phyloP scores from a whole-genome alignment of 345 rosid species.

The Acer yangbiense region DNA sequence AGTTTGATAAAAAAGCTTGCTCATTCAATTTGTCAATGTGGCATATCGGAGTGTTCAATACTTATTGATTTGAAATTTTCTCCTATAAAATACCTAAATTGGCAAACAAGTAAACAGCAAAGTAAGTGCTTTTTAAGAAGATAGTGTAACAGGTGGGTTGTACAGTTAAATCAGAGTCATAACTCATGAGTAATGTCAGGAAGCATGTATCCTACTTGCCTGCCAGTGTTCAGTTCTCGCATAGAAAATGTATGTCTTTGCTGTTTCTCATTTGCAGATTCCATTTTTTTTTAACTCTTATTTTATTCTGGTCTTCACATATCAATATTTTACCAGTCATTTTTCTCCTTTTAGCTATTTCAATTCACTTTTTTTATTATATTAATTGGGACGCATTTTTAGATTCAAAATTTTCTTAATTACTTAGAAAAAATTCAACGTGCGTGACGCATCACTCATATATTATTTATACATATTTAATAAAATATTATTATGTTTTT shows the following conservation, averaged over 20 bases:
- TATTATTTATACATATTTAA: too few relatives aligned
- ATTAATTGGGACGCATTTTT: neutral
- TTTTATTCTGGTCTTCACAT: neutral
- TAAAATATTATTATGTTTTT: too few relatives aligned
- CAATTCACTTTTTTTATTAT: neutral
- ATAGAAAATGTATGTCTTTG: neutral
- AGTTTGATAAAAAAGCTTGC: too few relatives aligned
- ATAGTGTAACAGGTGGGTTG: neutral
- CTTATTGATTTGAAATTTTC: too few relatives aligned
- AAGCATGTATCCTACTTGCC: constrained; percentile 7
- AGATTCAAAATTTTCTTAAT: neutral
- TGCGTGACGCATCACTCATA: neutral
- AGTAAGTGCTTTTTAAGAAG: constrained; percentile 8
- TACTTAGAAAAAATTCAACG: neutral
- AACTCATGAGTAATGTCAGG: constrained; percentile 17
- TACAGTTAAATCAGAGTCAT: constrained; percentile 23
- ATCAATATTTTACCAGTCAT: neutral
- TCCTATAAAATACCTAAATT: neutral
- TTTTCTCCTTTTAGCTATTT: neutral
- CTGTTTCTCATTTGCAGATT: neutral
- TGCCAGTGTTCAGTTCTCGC: neutral
- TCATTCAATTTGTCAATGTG: too few relatives aligned
- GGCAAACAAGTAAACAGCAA: neutral
- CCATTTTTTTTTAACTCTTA: neutral
- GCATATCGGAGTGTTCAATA: too few relatives aligned